Evolutionary conservation across 495 filamentous ascomycete genomes (phyloP), one percentile per base, ranked within the genome.

Genomic region (Penicillium daleae): DNA sequence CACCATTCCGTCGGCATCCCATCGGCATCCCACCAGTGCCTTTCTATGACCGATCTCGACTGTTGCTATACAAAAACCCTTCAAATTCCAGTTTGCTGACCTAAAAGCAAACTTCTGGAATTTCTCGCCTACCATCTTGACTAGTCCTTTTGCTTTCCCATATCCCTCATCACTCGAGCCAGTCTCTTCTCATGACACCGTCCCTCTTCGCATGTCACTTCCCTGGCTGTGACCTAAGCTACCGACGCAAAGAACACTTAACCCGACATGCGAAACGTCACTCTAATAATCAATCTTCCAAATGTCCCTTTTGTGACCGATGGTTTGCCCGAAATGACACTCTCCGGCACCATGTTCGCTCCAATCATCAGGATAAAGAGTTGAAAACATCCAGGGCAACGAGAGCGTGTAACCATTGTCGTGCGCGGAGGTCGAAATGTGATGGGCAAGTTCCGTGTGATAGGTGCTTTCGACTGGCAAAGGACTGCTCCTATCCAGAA

Each of bases 401-500:
- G 10, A 6, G 26, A 46, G 62, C 62, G 6, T 65, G 62, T 31
- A 40, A 24, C 2, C 44, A 50, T 35, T 65, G 62, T 24, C 57
- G 62, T 2, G 46, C 46, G 2, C 57, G 62, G 31, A 46, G 57
- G n/a, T 59, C 62, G 8, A 59, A 24, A 49, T 65, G 62, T 37
- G 42, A 60, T 22, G 62, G 57, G 15, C 51, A 65, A 10, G 9
- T 1, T 33, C 62, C 62, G 0, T 65, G 62, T 46, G 31, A 40
- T 6, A 19, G 53, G 8, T 66, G 56, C 42, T 49, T 27, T 1
- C 24, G 46, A 27, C 60, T 46, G 21, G 56, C n/a, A 42, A 53
- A 56, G 17, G 5, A 39, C 26, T 62, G 56, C 6, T 21, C 24
- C 2, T 54, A 54, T 35, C 29, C 9, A 4, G 29, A 9, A 52